Evolutionary conservation across 2,329 filamentous ascomycete genomes (phyloP).

Genomic region (Plectosphaerella plurivora): DNA sequence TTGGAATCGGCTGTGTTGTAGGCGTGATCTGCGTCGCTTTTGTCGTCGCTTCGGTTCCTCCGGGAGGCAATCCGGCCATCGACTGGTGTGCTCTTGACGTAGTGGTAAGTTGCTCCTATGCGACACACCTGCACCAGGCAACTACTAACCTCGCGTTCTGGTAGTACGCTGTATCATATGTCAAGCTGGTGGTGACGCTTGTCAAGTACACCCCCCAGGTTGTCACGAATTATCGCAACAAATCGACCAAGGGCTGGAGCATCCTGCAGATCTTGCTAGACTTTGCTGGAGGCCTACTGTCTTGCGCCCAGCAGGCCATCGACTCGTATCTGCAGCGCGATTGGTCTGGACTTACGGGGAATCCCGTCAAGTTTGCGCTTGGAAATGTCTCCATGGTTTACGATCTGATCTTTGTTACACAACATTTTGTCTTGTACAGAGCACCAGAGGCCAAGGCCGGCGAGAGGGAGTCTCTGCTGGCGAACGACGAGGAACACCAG

Average conservation of each 20-base stretch:
- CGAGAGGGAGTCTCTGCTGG: conserved; percentile 11
- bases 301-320: conserved; percentile 74
- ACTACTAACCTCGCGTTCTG: too few relatives aligned
- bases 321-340: conserved; percentile 81
- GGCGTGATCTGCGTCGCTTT: conserved; percentile 50
- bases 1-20: conserved; percentile 65
- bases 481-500: conserved; percentile 12
- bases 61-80: conserved; percentile 30
- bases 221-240: conserved; percentile 75
- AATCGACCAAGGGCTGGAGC: conserved; percentile 83
- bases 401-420: conserved; percentile 78
- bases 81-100: conserved; percentile 61
- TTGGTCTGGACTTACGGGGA: conserved; percentile 88
- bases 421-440: conserved; percentile 80
- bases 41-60: conserved; percentile 33
- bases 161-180: conserved; percentile 67
- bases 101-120: conserved; percentile 19
- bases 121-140: too few relatives aligned
- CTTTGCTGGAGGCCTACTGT: conserved; percentile 74
- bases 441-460: conserved; percentile 10
- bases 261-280: conserved; percentile 83
- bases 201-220: conserved; percentile 93
- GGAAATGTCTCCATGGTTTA: conserved; percentile 84
- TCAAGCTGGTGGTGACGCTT: conserved; percentile 83
- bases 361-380: conserved; percentile 84